phyloP scores from a whole-genome alignment of 345 rosid genomes.

The Diplotaxis tenuifolia region DNA sequence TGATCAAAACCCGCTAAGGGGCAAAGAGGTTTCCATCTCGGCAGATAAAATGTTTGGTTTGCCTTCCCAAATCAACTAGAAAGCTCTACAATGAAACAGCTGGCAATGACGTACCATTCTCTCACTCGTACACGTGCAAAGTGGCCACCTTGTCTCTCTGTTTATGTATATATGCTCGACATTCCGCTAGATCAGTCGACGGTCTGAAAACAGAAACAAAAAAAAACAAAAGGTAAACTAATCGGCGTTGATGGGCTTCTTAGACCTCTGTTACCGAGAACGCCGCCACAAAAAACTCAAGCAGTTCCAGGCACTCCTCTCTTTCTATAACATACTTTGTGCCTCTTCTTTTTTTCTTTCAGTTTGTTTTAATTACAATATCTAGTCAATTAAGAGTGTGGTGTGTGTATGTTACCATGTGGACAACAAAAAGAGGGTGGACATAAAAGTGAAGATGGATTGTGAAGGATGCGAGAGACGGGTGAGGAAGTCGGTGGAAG shows the following conservation, averaged over 20 bases:
- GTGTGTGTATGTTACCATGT: not conserved
- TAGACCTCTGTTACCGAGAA: slow-evolving; percentile 30
- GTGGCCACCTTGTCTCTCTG: slow-evolving; percentile 2
- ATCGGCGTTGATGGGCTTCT: slow-evolving; percentile 21
- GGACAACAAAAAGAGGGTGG: slow-evolving; percentile 46
- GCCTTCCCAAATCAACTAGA: slow-evolving; percentile 5
- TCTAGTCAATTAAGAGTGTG: not conserved
- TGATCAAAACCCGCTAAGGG: not conserved
- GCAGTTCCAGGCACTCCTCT: slow-evolving; percentile 33
- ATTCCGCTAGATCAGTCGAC: not conserved
- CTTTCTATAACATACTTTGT: not conserved
- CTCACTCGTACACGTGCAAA: slow-evolving; percentile 21
- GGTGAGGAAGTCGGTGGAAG: slow-evolving; percentile 61
- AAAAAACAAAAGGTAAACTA: not conserved
- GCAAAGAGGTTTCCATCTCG: not conserved
- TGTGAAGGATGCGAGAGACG: slow-evolving; percentile 76
- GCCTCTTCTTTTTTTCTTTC: not conserved
- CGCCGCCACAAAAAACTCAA: slow-evolving; percentile 29
- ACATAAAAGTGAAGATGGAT: slow-evolving; percentile 54
- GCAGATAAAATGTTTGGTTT: not conserved
- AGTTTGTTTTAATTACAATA: not conserved
- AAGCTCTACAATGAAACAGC: slow-evolving; percentile 18
- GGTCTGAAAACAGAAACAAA: not conserved
- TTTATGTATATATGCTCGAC: not conserved
- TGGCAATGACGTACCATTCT: slow-evolving; percentile 20